Conservation (phyloP, 371 early-diverging fungal genomes). For the Conidiobolus incongruus region DNA sequence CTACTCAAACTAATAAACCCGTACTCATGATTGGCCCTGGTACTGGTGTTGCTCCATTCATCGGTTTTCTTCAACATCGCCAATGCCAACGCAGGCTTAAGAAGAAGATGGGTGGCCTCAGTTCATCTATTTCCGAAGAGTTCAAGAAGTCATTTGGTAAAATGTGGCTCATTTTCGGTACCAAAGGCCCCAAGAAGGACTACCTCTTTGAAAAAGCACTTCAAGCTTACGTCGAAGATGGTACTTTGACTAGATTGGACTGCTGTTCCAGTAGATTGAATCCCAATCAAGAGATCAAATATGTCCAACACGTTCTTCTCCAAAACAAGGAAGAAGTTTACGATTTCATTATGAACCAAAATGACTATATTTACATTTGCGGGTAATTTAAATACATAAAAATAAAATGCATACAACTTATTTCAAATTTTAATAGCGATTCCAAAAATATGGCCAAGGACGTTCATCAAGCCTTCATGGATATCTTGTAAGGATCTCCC, state of each 20-base stretch:
- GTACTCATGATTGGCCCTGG: constrained; percentile 66
- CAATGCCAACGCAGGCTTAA: constrained; percentile 17
- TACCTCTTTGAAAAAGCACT: constrained; percentile 33
- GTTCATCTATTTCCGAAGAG: constrained; percentile 12
- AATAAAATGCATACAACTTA: too few species aligned
- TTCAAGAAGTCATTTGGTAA: constrained; percentile 13
- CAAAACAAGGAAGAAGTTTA: constrained; percentile 22
- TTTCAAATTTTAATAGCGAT: too few species aligned
- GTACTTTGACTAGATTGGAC: constrained; percentile 24
- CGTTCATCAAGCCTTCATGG: constrained; percentile 42
- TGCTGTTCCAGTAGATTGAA: constrained; percentile 30
- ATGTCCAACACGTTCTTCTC: constrained; percentile 67
- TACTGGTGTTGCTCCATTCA: constrained; percentile 77
- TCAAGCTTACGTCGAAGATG: constrained; percentile 17
- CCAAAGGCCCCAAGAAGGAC: constrained; percentile 18
- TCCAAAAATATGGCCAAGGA: constrained; percentile 92
- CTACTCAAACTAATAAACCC: constrained; percentile 21
- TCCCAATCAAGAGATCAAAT: constrained; percentile 15
- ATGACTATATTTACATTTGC: constrained; percentile 61
- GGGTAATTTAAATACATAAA: too few species aligned
- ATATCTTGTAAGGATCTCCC: too few species aligned
- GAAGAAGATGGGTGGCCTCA: constrained; percentile 14
- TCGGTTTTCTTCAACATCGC: constrained; percentile 54
- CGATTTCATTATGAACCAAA: constrained; percentile 25
- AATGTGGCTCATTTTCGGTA: constrained; percentile 53